These are phyloP conservation scores for Nicotiana knightiana DNA, from an alignment of 257 asterid genomes.

Conservation along the genomic window DNA sequence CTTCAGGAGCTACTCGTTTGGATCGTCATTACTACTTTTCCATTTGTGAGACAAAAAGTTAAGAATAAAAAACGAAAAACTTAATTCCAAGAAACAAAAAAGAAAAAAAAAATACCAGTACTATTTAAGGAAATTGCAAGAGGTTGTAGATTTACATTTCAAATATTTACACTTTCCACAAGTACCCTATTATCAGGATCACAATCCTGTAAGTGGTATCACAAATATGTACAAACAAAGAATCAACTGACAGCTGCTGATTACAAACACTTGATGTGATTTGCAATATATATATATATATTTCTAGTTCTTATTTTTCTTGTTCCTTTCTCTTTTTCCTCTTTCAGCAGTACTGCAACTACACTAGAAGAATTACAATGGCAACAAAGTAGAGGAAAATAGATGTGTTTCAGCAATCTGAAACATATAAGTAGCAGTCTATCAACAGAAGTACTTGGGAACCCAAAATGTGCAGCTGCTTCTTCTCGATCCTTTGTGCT, in stretches of 20 bases:
- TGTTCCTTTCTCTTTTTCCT: not conserved
- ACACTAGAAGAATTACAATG: not conserved
- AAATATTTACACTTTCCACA: not conserved
- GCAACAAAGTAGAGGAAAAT: not conserved
- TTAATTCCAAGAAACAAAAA: not conserved
- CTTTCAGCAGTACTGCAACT: not conserved
- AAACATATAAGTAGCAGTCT: not conserved
- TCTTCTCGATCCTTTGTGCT: not conserved
- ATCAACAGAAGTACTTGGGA: not conserved
- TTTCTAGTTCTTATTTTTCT: not conserved
- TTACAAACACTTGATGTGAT: not conserved
- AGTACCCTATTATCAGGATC: not conserved
- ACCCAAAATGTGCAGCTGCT: not conserved
- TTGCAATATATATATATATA: not conserved
- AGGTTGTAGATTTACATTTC: not conserved
- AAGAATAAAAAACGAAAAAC: not conserved
- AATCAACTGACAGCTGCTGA: not conserved
- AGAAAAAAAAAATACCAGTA: not conserved
- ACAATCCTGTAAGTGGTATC: not conserved
- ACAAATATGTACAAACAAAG: not conserved
- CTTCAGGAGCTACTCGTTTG: too few relatives aligned
- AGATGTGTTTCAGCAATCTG: constrained; percentile 9
- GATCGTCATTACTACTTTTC: too few relatives aligned
- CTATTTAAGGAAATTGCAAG: not conserved
- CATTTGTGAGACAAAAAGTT: too few relatives aligned